phyloP scores from a whole-genome alignment of 352 stramenopile species.

The Phytophthora citricola region DNA sequence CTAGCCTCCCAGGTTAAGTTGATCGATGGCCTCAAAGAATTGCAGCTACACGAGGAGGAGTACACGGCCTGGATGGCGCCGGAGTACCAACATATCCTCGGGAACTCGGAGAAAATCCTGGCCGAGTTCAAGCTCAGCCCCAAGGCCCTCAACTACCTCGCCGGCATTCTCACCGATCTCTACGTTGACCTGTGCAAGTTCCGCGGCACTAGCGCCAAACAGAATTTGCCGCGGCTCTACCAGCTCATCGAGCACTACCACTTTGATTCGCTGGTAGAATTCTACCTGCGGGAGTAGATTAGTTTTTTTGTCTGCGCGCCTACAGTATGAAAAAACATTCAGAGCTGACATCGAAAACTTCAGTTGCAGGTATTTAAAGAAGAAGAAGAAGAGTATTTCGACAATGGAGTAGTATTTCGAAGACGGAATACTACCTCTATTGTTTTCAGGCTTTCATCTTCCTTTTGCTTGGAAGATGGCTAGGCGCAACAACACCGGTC shows the following conservation, averaged over 20 bases:
- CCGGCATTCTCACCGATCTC: constrained; percentile 81
- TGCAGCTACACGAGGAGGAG: constrained; percentile 84
- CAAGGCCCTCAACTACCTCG: constrained; percentile 81
- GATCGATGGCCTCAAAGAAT: constrained; percentile 84
- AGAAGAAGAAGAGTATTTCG: too few species aligned
- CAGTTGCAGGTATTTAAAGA: too few species aligned
- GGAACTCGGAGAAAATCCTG: constrained; percentile 67
- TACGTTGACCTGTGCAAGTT: constrained; percentile 91
- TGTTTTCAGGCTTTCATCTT: too few species aligned
- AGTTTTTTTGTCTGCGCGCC: too few species aligned
- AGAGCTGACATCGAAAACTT: too few species aligned
- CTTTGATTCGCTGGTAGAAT: constrained; percentile 78
- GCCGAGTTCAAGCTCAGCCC: constrained; percentile 77
- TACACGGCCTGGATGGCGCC: constrained; percentile 74
- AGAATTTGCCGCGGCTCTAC: constrained; percentile 72
- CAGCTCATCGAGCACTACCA: constrained; percentile 86
- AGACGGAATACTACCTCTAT: too few species aligned
- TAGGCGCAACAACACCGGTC: too few species aligned
- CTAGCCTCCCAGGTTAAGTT: constrained; percentile 82
- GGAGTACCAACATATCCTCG: constrained; percentile 83
- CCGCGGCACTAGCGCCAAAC: constrained; percentile 76
- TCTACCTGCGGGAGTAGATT: constrained; percentile 68
- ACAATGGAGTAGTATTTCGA: too few species aligned
- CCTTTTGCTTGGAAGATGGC: too few species aligned
- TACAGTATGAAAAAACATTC: too few species aligned